Percentiles rank a stretch among this genome's conserved stretches.
Conservation (phyloP, 371 early-diverging fungal genomes). For the Mucor sp. region DNA sequence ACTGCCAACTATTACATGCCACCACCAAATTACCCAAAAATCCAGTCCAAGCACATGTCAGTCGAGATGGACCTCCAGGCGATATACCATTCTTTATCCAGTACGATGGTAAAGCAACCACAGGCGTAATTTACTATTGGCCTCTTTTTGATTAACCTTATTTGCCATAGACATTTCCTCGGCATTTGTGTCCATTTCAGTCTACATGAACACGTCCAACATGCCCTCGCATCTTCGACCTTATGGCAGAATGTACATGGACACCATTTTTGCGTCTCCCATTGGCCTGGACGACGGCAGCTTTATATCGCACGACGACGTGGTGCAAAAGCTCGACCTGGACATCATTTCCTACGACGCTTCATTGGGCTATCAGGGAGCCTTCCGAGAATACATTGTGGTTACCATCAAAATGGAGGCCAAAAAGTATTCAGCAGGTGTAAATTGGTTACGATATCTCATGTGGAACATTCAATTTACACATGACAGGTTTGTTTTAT, state of each 20-base stretch:
- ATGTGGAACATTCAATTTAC: conserved; percentile 54
- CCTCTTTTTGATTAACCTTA: background rate
- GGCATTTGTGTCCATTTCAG: conserved; percentile 46
- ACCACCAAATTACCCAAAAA: conserved; percentile 21
- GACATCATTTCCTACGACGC: conserved; percentile 52
- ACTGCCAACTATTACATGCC: background rate
- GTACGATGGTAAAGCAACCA: conserved; percentile 46
- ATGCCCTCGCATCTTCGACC: conserved; percentile 47
- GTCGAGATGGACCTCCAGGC: conserved; percentile 24
- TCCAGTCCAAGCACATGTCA: conserved; percentile 45
- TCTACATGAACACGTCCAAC: conserved; percentile 46
- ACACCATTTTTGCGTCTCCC: conserved; percentile 45
- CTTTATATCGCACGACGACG: conserved; percentile 31
- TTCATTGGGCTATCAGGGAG: conserved; percentile 33
- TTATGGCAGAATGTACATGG: conserved; percentile 55
- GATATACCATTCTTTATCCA: conserved; percentile 53
- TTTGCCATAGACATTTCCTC: conserved; percentile 48
- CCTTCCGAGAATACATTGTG: conserved; percentile 48
- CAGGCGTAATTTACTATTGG: background rate
- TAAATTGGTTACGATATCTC: conserved; percentile 50
- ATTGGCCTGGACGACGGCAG: background rate
- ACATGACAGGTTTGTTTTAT: conserved; percentile 32
- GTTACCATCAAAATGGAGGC: conserved; percentile 48
- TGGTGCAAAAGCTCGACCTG: conserved; percentile 47
- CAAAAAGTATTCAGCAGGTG: conserved; percentile 47